These are phyloP conservation scores for Vigna angularis DNA, from an alignment of 306 rosid genomes.

Conservation along the genomic window DNA sequence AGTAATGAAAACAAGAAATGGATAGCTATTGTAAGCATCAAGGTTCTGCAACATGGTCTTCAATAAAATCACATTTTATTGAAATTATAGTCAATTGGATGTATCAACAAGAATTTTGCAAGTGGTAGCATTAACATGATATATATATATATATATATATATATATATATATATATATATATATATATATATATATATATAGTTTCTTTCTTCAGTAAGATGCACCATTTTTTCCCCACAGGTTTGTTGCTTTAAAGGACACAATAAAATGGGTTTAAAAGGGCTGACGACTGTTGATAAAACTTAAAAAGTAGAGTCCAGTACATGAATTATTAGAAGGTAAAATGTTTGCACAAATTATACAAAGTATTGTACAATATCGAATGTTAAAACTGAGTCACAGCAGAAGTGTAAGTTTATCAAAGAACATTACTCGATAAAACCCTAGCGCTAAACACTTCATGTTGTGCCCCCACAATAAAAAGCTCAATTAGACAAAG, in stretches of 20 bases:
- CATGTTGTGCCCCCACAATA: background rate
- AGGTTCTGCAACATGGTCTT: slow-evolving; percentile 21
- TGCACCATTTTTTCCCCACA: background rate
- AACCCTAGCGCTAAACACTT: background rate
- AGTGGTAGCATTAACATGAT: background rate
- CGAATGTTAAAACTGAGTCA: background rate
- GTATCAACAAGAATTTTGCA: slow-evolving; percentile 3
- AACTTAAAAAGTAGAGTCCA: background rate
- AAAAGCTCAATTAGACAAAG: background rate
- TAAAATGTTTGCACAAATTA: slow-evolving; percentile 2
- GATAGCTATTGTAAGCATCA: background rate
- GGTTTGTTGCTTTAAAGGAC: background rate
- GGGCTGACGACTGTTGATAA: background rate
- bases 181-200: background rate
- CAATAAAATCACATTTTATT: slow-evolving; percentile 17
- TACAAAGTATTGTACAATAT: background rate
- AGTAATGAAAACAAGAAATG: background rate
- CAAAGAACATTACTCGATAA: background rate
- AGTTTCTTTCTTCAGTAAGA: slow-evolving; percentile 7
- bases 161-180: background rate
- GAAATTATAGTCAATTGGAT: slow-evolving; percentile 29
- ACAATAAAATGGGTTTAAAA: background rate
- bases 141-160: background rate
- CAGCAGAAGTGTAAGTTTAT: background rate
- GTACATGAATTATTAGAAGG: background rate